Evolutionary conservation across 2,329 filamentous ascomycete genomes (phyloP), one percentile per base, ranked within the genome.

Genomic region (Aureobasidium vineae): DNA sequence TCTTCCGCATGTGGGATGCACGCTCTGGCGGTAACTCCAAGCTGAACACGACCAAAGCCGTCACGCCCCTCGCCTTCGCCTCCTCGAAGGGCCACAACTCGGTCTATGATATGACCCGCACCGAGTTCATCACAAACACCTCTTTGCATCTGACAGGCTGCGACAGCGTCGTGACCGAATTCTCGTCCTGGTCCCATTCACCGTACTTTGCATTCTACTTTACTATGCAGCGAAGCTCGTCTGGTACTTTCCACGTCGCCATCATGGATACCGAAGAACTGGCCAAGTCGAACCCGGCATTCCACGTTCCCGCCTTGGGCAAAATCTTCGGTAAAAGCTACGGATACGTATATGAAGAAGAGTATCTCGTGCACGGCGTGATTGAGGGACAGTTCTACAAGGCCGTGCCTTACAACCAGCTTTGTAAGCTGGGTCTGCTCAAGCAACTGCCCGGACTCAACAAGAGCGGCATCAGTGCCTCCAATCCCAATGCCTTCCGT

Each of bases 251-350:
- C 5, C 53, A 66, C 21, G 53, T 66, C 23, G 52, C 52, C 3
- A 66, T 66, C 41, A 59, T 66, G 2, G 63, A 66, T 5, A 52
- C 63, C 10, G 53, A 66, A n/a, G 43, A 31, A 7, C 4, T 66
- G 23, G 53, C 41, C 19, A 47, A 59, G 5, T 33, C 52, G 11
- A 66, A 66, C 19, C 40, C 52, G 2, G 53, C 33, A 5, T 66
- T 57, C 10, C 52, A 66, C n/a, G 63, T 66, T 5, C 52, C 63
- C 2, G 53, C 36, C 10, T 31, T 66, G 7, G 40, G 26, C 8
- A 19, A 45, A 8, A 38, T 45, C 5, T 5, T 65, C 1, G 21
- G 19, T 2, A 7, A 26, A 1, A 4, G n/a, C 15, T 3, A 11
- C n/a, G 19, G 8, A 1, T 36, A 23, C 31, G 10, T 7, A 3